Conservation (phyloP, 495 filamentous ascomycete species). For the Rostrohypoxylon terebratum region DNA sequence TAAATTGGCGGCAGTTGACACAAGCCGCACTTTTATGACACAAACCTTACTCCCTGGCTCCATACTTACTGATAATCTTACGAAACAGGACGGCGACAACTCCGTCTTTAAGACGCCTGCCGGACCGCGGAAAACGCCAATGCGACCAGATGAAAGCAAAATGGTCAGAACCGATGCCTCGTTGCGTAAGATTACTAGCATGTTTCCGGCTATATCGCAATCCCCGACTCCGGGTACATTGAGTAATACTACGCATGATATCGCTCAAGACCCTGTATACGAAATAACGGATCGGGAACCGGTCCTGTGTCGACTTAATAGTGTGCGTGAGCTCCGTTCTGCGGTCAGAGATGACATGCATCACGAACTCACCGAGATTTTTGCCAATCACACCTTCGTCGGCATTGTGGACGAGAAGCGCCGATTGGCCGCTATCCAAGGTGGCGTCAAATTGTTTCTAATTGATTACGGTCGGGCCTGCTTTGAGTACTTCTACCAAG, state of each 20-base stretch:
- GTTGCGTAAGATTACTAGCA: constrained; percentile 93
- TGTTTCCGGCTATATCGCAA: constrained; percentile 71
- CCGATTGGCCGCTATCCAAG: constrained; percentile 91
- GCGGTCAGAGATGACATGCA: constrained; percentile 87
- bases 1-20: constrained; percentile 88
- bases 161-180: constrained; percentile 92
- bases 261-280: constrained; percentile 69
- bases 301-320: constrained; percentile 75
- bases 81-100: constrained; percentile 48
- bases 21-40: constrained; percentile 92
- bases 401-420: constrained; percentile 89
- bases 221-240: constrained; percentile 23
- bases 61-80: constrained; percentile 53
- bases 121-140: constrained; percentile 53
- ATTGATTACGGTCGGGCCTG: constrained; percentile 92
- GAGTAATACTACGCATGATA: constrained; percentile 44
- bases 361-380: constrained; percentile 86
- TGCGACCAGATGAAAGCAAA: constrained; percentile 85
- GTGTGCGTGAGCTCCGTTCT: constrained; percentile 83
- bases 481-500: constrained; percentile 96
- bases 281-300: constrained; percentile 75
- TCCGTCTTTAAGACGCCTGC: constrained; percentile 55
- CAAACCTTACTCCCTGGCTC: constrained; percentile 86
- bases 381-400: constrained; percentile 92
- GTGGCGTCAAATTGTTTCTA: constrained; percentile 91